Conservation (phyloP, 768 basidiomycete genomes). For the Epithele typhae region DNA sequence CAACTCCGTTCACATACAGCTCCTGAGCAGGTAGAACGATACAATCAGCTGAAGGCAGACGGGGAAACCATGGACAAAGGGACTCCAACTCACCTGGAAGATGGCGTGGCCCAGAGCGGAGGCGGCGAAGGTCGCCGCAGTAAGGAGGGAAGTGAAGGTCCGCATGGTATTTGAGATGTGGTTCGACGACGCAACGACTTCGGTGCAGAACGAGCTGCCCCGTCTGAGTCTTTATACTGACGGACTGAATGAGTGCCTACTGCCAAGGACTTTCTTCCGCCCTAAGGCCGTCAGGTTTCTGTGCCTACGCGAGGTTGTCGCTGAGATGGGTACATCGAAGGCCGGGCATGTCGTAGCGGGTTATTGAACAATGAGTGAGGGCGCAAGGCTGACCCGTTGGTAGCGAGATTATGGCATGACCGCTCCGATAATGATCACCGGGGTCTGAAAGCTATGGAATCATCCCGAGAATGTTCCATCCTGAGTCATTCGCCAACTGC, state of each 20-base stretch:
- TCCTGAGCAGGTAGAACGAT: slow-evolving; percentile 25
- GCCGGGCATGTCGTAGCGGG: no score
- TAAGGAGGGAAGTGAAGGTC: slow-evolving; percentile 16
- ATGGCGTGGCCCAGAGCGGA: slow-evolving; percentile 46
- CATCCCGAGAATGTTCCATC: slow-evolving; percentile 9
- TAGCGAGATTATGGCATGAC: slow-evolving; percentile 17
- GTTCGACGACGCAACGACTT: not conserved
- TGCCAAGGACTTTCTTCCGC: not conserved
- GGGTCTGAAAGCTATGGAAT: not conserved
- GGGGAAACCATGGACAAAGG: not conserved
- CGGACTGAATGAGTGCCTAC: no score
- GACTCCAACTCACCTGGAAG: slow-evolving; percentile 38
- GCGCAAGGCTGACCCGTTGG: no score
- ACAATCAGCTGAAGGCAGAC: not conserved
- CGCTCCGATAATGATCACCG: slow-evolving; percentile 12
- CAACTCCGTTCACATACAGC: slow-evolving; percentile 49
- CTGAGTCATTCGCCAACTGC: no score
- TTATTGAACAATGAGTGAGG: no score
- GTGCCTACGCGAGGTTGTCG: no score
- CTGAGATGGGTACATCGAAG: no score
- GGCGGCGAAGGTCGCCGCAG: slow-evolving; percentile 27
- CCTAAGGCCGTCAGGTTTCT: no score
- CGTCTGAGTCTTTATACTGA: no score
- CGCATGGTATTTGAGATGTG: slow-evolving; percentile 4
- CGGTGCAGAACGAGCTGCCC: no score